phyloP scores from a whole-genome alignment of 192 early-diverging fungal species.

The Coemansia sp. region DNA sequence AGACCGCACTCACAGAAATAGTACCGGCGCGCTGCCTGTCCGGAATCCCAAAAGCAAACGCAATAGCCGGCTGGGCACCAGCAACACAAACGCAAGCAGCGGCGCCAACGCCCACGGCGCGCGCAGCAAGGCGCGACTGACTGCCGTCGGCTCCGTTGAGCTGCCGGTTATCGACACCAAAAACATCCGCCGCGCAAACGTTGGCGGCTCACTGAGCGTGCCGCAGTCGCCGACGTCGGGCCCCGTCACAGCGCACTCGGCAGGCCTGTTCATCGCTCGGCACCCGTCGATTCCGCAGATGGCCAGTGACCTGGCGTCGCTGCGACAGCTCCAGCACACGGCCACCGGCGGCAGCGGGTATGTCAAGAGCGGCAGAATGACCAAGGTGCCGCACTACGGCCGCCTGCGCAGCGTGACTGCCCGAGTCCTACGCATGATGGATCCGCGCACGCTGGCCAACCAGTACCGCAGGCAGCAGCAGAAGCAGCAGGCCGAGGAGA shows the following conservation, averaged over 20 bases:
- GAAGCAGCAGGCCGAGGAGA: constrained; percentile 17
- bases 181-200: constrained; percentile 19
- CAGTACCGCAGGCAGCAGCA: constrained; percentile 18
- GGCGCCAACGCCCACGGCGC: neutral
- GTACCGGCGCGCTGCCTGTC: neutral
- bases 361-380: constrained; percentile 45
- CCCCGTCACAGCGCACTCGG: constrained; percentile 2
- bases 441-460: constrained; percentile 37
- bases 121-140: neutral
- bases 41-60: neutral
- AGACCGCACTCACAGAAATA: too few species aligned
- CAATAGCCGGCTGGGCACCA: constrained; percentile 4
- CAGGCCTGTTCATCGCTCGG: constrained; percentile 10
- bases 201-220: constrained; percentile 42
- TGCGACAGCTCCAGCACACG: constrained; percentile 5
- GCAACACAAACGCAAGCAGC: too few species aligned
- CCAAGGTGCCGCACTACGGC: constrained; percentile 53
- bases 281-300: constrained; percentile 24
- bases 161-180: constrained; percentile 34
- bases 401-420: constrained; percentile 50
- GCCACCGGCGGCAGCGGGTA: neutral
- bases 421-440: constrained; percentile 45
- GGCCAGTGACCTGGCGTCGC: constrained; percentile 2
- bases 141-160: constrained; percentile 9
- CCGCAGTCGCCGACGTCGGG: constrained; percentile 32